phyloP scores from a whole-genome alignment of 345 rosid genomes.

The Balakata baccata region DNA sequence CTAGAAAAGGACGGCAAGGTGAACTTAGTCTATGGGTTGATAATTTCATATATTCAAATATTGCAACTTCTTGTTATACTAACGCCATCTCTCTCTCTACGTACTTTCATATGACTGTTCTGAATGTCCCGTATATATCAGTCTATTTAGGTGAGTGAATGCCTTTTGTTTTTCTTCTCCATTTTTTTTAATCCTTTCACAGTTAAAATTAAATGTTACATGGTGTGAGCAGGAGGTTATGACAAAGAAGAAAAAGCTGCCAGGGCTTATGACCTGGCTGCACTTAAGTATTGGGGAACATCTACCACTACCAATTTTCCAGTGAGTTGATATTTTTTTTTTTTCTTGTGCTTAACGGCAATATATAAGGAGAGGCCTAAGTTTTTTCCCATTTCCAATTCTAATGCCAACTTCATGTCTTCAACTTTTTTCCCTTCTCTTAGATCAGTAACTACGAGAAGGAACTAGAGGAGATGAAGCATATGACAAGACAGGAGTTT shows the following conservation, averaged over 20 bases:
- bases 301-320: slow-evolving; percentile 97
- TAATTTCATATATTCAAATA: neutral
- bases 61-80: neutral
- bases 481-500: slow-evolving; percentile 98
- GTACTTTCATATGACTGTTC: slow-evolving; percentile 24
- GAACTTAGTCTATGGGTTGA: neutral
- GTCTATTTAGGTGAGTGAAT: slow-evolving; percentile 80
- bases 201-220: neutral
- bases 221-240: slow-evolving; percentile 67
- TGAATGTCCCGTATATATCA: slow-evolving; percentile 21
- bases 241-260: slow-evolving; percentile 99
- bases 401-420: neutral
- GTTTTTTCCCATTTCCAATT: no score
- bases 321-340: slow-evolving; percentile 29
- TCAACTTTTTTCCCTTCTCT: neutral
- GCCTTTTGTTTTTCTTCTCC: neutral
- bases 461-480: slow-evolving; percentile 95
- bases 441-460: slow-evolving; percentile 94
- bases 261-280: slow-evolving; percentile 91
- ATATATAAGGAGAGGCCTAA: no score
- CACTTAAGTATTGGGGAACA: slow-evolving; percentile 96
- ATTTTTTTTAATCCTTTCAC: neutral
- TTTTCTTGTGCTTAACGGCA: no score
- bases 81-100: slow-evolving; percentile 14
- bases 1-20: slow-evolving; percentile 99